Conservation (phyloP, 1,284 basidiomycete species). For the Porodaedalea pini region DNA sequence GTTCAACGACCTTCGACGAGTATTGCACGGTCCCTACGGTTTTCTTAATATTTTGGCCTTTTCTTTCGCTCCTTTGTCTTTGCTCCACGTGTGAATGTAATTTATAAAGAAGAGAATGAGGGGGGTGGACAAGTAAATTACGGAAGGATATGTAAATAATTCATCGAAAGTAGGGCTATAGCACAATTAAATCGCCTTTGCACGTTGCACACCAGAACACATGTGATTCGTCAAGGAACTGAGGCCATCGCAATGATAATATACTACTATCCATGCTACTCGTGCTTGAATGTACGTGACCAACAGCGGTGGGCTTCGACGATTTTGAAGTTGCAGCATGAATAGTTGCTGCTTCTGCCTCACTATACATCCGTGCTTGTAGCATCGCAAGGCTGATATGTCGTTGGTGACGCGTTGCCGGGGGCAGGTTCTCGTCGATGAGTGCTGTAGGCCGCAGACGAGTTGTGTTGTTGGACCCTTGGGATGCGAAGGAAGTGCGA, state of each 20-base stretch:
- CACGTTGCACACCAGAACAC: slow-evolving; percentile 83
- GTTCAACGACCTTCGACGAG: neutral
- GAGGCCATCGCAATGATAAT: slow-evolving; percentile 39
- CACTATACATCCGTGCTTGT: slow-evolving; percentile 83
- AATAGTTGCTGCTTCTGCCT: slow-evolving; percentile 44
- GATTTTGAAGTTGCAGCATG: slow-evolving; percentile 21
- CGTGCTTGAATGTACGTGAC: neutral
- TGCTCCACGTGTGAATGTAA: neutral
- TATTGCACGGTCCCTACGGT: neutral
- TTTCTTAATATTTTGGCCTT: no score
- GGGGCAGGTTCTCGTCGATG: slow-evolving; percentile 66
- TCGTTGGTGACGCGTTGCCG: slow-evolving; percentile 79
- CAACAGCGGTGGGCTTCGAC: neutral
- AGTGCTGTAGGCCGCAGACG: slow-evolving; percentile 47
- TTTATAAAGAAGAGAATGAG: neutral
- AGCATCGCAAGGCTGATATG: slow-evolving; percentile 83
- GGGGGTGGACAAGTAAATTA: slow-evolving; percentile 9
- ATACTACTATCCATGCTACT: slow-evolving; percentile 14
- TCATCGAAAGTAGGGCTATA: slow-evolving; percentile 36
- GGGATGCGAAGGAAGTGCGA: slow-evolving; percentile 44
- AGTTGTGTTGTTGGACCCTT: slow-evolving; percentile 36
- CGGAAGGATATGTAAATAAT: slow-evolving; percentile 7
- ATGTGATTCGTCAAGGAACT: slow-evolving; percentile 79
- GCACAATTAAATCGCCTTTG: slow-evolving; percentile 71
- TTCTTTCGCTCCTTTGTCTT: neutral